Conservation (phyloP, 2,329 filamentous ascomycete genomes). For the Aspergillus ibericus region DNA sequence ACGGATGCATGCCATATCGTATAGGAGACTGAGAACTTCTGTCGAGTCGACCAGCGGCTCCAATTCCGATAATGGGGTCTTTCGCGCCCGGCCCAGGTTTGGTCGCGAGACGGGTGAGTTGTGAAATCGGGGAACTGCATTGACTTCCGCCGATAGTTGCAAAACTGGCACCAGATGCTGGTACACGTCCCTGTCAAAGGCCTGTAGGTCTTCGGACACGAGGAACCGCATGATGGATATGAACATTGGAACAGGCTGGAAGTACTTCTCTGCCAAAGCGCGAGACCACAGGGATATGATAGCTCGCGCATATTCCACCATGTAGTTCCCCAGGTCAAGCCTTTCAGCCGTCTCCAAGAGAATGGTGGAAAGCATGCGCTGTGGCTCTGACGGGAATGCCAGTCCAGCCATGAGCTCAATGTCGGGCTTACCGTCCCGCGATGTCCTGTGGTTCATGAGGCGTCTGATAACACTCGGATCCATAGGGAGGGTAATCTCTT, state of each 20-base stretch:
- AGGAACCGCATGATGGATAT: slow-evolving; percentile 43
- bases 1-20: slow-evolving; percentile 52
- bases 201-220: slow-evolving; percentile 39
- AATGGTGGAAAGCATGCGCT: slow-evolving; percentile 53
- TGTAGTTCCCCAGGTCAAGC: slow-evolving; percentile 46
- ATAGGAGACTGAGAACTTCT: slow-evolving; percentile 56
- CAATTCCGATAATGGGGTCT: slow-evolving; percentile 44
- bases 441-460: slow-evolving; percentile 57
- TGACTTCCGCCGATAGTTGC: slow-evolving; percentile 52
- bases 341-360: slow-evolving; percentile 53
- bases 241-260: slow-evolving; percentile 44
- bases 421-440: slow-evolving; percentile 49
- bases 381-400: slow-evolving; percentile 54
- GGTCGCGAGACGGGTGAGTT: slow-evolving; percentile 45
- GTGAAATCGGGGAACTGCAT: slow-evolving; percentile 54
- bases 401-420: slow-evolving; percentile 56
- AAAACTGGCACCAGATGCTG: slow-evolving; percentile 41
- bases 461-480: slow-evolving; percentile 50
- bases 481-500: slow-evolving; percentile 16
- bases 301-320: slow-evolving; percentile 50
- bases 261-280: slow-evolving; percentile 56
- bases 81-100: slow-evolving; percentile 39
- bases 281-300: slow-evolving; percentile 57
- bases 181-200: slow-evolving; percentile 39
- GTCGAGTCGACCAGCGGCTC: slow-evolving; percentile 54